A percentile compares a stretch with the other conserved stretches of the same genome.
Conservation (phyloP, 306 rosid genomes). For the Morella rubra region DNA sequence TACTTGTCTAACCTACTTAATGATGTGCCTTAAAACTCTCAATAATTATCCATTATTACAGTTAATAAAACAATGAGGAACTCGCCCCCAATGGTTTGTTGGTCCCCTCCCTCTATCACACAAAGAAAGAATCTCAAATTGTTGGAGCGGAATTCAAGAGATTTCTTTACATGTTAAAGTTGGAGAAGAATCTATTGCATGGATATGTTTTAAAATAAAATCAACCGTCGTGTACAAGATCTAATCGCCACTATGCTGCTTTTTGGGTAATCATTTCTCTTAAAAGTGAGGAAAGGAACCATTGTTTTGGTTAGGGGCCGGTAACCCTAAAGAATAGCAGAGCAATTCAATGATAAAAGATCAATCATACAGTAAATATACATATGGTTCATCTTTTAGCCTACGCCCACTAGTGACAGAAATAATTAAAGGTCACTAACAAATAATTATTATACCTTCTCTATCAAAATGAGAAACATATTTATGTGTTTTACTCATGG, state of each 20-base stretch:
- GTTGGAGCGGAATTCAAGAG: neutral
- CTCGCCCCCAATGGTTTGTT: slow-evolving; percentile 3
- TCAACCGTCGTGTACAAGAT: slow-evolving; percentile 4
- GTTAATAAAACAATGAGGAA: neutral
- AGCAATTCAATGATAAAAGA: too few relatives aligned
- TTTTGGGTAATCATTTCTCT: slow-evolving; percentile 3
- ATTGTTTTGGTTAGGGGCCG: neutral
- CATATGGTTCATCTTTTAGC: too few relatives aligned
- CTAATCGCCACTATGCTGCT: slow-evolving; percentile 18
- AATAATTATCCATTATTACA: neutral
- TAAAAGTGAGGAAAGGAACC: neutral
- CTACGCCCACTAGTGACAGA: too few relatives aligned
- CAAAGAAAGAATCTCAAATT: slow-evolving; percentile 1
- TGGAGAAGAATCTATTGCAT: slow-evolving; percentile 3
- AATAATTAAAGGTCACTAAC: too few relatives aligned
- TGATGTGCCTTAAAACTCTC: neutral
- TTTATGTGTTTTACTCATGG: too few relatives aligned
- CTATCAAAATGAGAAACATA: too few relatives aligned
- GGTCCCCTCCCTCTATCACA: slow-evolving; percentile 14
- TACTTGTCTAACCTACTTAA: neutral
- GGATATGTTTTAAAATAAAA: slow-evolving; percentile 7
- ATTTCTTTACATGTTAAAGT: neutral
- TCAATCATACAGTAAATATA: too few relatives aligned
- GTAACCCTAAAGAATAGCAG: too few relatives aligned
- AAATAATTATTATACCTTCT: too few relatives aligned